Conservation (phyloP, 2,329 filamentous ascomycete species). For the Ophiocordyceps camponoti-rufipedis region DNA sequence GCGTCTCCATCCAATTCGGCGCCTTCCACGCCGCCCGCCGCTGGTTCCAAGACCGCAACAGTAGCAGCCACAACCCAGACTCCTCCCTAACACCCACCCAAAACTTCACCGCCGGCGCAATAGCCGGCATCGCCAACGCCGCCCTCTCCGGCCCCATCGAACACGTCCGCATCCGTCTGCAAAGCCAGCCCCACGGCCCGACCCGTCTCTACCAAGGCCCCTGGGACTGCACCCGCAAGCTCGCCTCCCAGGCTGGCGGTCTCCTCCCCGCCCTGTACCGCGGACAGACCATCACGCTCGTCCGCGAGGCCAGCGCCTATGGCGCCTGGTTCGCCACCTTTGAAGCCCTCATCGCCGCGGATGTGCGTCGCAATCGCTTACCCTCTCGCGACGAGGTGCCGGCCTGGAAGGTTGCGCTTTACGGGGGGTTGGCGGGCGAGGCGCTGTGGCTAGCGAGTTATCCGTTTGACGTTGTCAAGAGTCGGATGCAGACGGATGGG, state of each 20-base stretch:
- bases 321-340: slow-evolving; percentile 90
- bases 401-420: slow-evolving; percentile 71
- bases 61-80: slow-evolving; percentile 11
- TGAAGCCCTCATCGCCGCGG: slow-evolving; percentile 88
- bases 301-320: slow-evolving; percentile 87
- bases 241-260: slow-evolving; percentile 40
- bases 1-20: slow-evolving; percentile 95
- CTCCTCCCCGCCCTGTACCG: slow-evolving; percentile 64
- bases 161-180: slow-evolving; percentile 87
- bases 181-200: slow-evolving; percentile 85
- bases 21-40: slow-evolving; percentile 88
- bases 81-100: slow-evolving; percentile 52
- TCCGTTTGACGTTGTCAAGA: slow-evolving; percentile 95
- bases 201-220: slow-evolving; percentile 66
- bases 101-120: slow-evolving; percentile 63
- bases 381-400: slow-evolving; percentile 62
- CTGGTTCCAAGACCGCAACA: slow-evolving; percentile 49
- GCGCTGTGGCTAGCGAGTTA: slow-evolving; percentile 86
- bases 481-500: slow-evolving; percentile 97
- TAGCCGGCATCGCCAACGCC: slow-evolving; percentile 81
- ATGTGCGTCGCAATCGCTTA: slow-evolving; percentile 54
- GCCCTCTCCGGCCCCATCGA: slow-evolving; percentile 83
- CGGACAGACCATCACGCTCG: slow-evolving; percentile 67
- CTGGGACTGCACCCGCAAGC: slow-evolving; percentile 75
- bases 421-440: slow-evolving; percentile 87